These are phyloP conservation scores for Yamadazyma olivae DNA, from an alignment of 805 yeast genomes.

Conservation along the genomic window DNA sequence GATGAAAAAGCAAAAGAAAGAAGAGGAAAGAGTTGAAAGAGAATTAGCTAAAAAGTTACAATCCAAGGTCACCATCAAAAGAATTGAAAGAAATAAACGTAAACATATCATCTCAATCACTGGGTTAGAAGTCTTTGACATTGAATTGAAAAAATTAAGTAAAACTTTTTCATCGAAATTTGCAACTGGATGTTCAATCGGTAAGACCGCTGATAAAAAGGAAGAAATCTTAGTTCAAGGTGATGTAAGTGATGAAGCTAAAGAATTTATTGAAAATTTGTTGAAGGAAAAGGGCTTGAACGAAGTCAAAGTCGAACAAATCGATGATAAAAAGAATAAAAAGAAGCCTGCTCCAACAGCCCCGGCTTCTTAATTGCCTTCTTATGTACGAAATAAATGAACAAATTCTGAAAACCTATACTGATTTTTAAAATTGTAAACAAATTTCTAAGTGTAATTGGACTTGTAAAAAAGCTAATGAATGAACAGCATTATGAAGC, in stretches of 20 bases:
- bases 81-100: constrained; percentile 87
- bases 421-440: too few relatives aligned
- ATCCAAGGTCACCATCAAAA: constrained; percentile 78
- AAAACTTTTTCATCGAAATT: constrained; percentile 91
- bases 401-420: background rate
- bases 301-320: constrained; percentile 84
- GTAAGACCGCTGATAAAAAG: constrained; percentile 85
- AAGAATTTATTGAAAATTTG: constrained; percentile 64
- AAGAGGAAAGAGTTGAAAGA: constrained; percentile 80
- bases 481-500: too few relatives aligned
- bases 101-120: constrained; percentile 83
- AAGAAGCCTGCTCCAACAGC: constrained; percentile 28
- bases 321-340: constrained; percentile 74
- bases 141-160: constrained; percentile 86
- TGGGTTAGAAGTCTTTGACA: constrained; percentile 84
- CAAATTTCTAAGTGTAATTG: too few relatives aligned
- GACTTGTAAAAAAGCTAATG: too few relatives aligned
- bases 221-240: constrained; percentile 94
- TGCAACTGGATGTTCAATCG: constrained; percentile 94
- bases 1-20: constrained; percentile 80
- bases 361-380: too few relatives aligned
- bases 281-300: constrained; percentile 78
- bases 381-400: too few relatives aligned
- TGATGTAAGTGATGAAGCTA: constrained; percentile 90
- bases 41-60: constrained; percentile 74